Evolutionary conservation across 169 alveolate species (phyloP).

Genomic region (Cyclospora cayetanensis): DNA sequence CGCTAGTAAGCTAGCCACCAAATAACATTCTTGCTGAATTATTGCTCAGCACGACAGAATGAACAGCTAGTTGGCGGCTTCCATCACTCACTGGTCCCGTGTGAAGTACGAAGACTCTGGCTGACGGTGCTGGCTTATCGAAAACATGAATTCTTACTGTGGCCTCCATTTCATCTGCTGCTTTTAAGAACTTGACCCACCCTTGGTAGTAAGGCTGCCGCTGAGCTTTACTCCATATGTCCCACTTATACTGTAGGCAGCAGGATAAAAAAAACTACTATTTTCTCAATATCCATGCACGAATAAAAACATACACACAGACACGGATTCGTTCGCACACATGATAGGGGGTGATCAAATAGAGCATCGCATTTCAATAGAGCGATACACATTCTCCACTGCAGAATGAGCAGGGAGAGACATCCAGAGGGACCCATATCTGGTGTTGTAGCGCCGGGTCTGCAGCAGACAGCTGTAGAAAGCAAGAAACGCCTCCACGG

Average conservation of each 20-base stretch:
- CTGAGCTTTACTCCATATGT: neutral
- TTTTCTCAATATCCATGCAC: too few relatives aligned
- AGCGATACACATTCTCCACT: too few relatives aligned
- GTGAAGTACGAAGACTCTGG: neutral
- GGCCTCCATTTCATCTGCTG: slow-evolving; percentile 27
- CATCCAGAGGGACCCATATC: too few relatives aligned
- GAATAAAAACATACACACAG: neutral
- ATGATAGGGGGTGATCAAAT: too few relatives aligned
- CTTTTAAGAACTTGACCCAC: slow-evolving; percentile 16
- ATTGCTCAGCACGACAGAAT: neutral
- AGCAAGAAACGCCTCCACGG: too few relatives aligned
- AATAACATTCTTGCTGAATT: too few relatives aligned
- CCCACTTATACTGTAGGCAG: slow-evolving; percentile 32
- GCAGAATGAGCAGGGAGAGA: too few relatives aligned
- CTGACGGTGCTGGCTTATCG: neutral
- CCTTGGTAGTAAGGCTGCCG: slow-evolving; percentile 9
- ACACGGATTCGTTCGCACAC: too few relatives aligned
- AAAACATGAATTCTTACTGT: neutral
- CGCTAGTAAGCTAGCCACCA: neutral
- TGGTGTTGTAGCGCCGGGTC: too few relatives aligned
- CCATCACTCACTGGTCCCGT: slow-evolving; percentile 26
- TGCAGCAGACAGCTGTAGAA: too few relatives aligned
- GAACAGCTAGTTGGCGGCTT: neutral
- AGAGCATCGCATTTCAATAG: too few relatives aligned
- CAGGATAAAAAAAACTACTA: neutral